These are phyloP conservation scores for Neoconidiobolus thromboides DNA, from an alignment of 371 early-diverging fungal genomes.

Conservation along the genomic window DNA sequence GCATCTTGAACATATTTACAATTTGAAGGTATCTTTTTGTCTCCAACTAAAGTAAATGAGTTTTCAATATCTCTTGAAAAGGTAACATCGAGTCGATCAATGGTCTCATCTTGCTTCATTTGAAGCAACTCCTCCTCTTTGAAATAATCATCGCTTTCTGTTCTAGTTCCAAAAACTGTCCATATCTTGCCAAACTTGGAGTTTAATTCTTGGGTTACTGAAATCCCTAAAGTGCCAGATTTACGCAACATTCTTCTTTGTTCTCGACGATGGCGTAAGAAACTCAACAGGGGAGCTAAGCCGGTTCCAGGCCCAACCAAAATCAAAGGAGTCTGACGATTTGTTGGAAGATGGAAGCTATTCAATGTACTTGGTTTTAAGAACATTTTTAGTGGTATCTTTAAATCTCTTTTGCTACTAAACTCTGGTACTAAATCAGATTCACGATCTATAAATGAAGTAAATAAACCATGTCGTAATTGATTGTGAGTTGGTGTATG, in stretches of 20 bases:
- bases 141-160: slow-evolving; percentile 31
- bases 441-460: slow-evolving; percentile 54
- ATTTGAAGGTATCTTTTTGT: background rate
- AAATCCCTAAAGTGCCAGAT: slow-evolving; percentile 20
- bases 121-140: slow-evolving; percentile 34
- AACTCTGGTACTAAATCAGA: slow-evolving; percentile 17
- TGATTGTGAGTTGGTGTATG: slow-evolving; percentile 15
- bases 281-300: slow-evolving; percentile 72
- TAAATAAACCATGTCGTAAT: slow-evolving; percentile 51
- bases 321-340: slow-evolving; percentile 32
- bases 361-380: background rate
- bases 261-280: slow-evolving; percentile 39
- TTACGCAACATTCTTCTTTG: slow-evolving; percentile 18
- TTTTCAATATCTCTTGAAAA: slow-evolving; percentile 23
- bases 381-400: background rate
- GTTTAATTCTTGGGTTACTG: slow-evolving; percentile 15
- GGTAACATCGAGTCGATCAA: slow-evolving; percentile 31
- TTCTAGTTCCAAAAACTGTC: slow-evolving; percentile 43
- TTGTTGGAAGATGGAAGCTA: slow-evolving; percentile 33
- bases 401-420: background rate
- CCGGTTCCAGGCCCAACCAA: slow-evolving; percentile 82
- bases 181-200: slow-evolving; percentile 22
- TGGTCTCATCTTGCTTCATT: slow-evolving; percentile 18
- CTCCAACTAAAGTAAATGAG: background rate
- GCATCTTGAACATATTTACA: slow-evolving; percentile 74